phyloP scores from a whole-genome alignment of 2,329 filamentous ascomycete genomes.

The Neonectria faginata region DNA sequence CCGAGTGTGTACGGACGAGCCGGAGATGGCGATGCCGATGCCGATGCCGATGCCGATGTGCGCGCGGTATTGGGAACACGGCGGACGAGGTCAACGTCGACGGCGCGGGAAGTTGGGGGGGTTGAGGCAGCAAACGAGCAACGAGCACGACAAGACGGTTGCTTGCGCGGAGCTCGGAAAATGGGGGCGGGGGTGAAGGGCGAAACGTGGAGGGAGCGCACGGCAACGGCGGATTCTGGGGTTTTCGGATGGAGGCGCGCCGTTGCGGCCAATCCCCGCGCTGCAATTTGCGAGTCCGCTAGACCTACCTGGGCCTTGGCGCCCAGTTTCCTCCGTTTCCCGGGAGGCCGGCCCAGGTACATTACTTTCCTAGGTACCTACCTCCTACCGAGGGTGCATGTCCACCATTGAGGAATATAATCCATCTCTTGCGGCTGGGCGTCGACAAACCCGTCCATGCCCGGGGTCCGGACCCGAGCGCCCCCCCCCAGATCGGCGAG shows the following conservation, averaged over 20 bases:
- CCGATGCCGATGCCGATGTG: neutral
- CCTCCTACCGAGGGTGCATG: too few species aligned
- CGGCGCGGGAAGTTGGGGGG: constrained; percentile 15
- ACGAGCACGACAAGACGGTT: constrained; percentile 10
- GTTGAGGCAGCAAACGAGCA: neutral
- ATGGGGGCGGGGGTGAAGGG: constrained; percentile 34
- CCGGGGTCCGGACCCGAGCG: constrained; percentile 25
- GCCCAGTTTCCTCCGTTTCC: constrained; percentile 2
- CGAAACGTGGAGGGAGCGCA: constrained; percentile 27
- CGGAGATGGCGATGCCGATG: neutral
- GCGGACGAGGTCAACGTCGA: constrained; percentile 11
- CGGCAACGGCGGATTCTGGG: constrained; percentile 23
- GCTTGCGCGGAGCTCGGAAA: constrained; percentile 25
- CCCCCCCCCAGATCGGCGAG: neutral
- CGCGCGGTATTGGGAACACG: neutral
- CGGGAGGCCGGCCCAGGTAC: too few species aligned
- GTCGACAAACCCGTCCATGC: neutral
- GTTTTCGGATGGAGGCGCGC: constrained; percentile 21
- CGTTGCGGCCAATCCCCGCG: constrained; percentile 30
- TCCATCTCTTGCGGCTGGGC: neutral
- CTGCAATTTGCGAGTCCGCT: constrained; percentile 23
- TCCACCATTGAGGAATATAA: neutral
- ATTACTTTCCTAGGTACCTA: too few species aligned
- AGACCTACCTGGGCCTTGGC: constrained; percentile 23
- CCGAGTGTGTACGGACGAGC: constrained; percentile 8